These are phyloP conservation scores for Aspergillus phoenicis DNA, from an alignment of 2,329 filamentous ascomycete species.

Conservation along the genomic window DNA sequence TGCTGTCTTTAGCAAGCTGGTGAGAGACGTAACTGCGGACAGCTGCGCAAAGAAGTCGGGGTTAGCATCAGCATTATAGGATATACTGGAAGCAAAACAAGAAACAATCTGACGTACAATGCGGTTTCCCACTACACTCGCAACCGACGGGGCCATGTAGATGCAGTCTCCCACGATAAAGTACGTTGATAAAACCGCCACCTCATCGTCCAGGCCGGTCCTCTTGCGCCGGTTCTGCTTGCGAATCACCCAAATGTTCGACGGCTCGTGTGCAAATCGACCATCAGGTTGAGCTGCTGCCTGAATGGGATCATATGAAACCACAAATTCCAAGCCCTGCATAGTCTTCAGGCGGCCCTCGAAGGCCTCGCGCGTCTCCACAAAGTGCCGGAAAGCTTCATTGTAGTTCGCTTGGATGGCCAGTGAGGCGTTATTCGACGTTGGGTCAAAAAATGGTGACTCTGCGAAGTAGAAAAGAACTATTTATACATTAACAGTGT, in stretches of 20 bases:
- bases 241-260: constrained; percentile 62
- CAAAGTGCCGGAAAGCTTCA: constrained; percentile 51
- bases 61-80: not conserved
- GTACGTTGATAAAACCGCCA: constrained; percentile 59
- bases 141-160: constrained; percentile 63
- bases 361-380: constrained; percentile 59
- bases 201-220: constrained; percentile 49
- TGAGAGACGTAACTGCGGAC: constrained; percentile 58
- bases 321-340: constrained; percentile 62
- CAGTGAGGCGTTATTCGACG: constrained; percentile 62
- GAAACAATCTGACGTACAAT: constrained; percentile 46
- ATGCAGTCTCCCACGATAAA: constrained; percentile 63
- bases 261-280: constrained; percentile 48
- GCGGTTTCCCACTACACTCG: constrained; percentile 59
- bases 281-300: constrained; percentile 46
- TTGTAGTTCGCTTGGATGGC: constrained; percentile 56
- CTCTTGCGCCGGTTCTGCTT: constrained; percentile 58
- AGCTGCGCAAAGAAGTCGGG: constrained; percentile 43
- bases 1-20: constrained; percentile 57
- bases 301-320: constrained; percentile 59
- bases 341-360: constrained; percentile 58
- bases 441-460: constrained; percentile 65
- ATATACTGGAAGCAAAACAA: not conserved
- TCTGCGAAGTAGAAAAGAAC: constrained; percentile 65
- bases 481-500: constrained; percentile 25